Conservation (phyloP, 1,139 yeast genomes). For the Yamadazyma pseudoaaseri region DNA sequence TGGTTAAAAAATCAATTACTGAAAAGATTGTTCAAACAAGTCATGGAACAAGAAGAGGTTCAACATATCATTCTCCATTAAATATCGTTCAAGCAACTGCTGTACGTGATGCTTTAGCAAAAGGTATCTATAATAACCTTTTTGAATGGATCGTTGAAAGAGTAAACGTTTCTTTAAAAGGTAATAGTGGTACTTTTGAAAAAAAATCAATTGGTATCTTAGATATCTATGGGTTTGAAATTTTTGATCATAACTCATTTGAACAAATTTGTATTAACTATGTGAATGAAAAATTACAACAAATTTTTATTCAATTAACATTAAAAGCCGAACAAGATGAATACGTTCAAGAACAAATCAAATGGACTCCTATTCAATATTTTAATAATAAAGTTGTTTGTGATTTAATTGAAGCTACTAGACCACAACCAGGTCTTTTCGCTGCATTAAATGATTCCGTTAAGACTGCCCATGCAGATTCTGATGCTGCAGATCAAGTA, state of each 20-base stretch:
- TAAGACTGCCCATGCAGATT: constrained; percentile 98
- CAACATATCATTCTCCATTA: constrained; percentile 91
- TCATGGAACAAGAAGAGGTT: constrained; percentile 87
- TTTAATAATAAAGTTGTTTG: constrained; percentile 97
- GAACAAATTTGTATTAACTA: constrained; percentile 97
- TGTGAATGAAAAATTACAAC: constrained; percentile 96
- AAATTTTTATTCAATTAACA: constrained; percentile 92
- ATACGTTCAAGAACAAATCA: constrained; percentile 89
- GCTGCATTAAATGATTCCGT: constrained; percentile 96
- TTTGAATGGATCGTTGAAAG: constrained; percentile 98
- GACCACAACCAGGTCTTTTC: constrained; percentile 93
- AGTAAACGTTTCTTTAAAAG: constrained; percentile 67
- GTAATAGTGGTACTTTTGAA: constrained; percentile 36
- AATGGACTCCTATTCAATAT: constrained; percentile 97
- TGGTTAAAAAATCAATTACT: constrained; percentile 65
- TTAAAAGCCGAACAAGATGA: constrained; percentile 97
- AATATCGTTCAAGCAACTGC: constrained; percentile 92
- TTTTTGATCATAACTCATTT: constrained; percentile 93
- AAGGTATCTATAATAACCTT: constrained; percentile 87
- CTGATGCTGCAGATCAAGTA: constrained; percentile 94
- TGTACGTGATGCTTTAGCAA: constrained; percentile 92
- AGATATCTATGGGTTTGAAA: constrained; percentile 98
- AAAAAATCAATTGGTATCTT: constrained; percentile 82
- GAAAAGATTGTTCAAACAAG: constrained; percentile 88
- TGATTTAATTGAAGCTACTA: constrained; percentile 88